phyloP scores from a whole-genome alignment of 768 basidiomycete species.

The Glaciozyma antarctica region DNA sequence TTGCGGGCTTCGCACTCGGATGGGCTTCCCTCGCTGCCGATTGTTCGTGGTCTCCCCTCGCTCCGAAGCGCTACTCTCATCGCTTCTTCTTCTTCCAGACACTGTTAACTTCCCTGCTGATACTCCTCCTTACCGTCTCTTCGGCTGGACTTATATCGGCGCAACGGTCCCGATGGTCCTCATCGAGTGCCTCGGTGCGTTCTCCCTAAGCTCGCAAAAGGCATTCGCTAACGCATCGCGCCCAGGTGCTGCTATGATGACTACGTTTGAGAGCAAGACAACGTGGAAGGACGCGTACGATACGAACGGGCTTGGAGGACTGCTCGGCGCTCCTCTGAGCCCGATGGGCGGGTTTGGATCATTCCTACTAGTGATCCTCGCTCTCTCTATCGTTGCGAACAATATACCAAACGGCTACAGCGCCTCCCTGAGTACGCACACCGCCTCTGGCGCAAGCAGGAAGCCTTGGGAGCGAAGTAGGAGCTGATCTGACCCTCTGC shows the following conservation, averaged over 20 bases:
- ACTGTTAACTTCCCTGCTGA: slow-evolving; percentile 43
- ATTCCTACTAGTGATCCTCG: slow-evolving; percentile 47
- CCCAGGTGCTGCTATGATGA: slow-evolving; percentile 36
- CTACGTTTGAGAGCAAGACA: slow-evolving; percentile 39
- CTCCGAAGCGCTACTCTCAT: neutral
- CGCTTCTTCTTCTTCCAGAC: slow-evolving; percentile 23
- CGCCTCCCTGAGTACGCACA: neutral
- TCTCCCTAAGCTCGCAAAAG: slow-evolving; percentile 14
- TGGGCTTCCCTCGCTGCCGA: slow-evolving; percentile 43
- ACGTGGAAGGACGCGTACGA: slow-evolving; percentile 42
- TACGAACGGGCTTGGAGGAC: slow-evolving; percentile 43
- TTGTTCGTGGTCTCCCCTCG: slow-evolving; percentile 20
- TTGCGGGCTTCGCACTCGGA: slow-evolving; percentile 42
- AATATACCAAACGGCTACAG: slow-evolving; percentile 32
- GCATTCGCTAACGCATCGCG: neutral
- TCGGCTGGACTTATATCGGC: neutral
- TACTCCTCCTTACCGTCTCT: neutral
- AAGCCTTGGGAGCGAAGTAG: neutral
- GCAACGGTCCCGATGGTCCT: slow-evolving; percentile 36
- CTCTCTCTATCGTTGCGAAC: slow-evolving; percentile 42
- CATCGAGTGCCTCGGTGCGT: slow-evolving; percentile 47
- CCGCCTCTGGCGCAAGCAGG: too few relatives aligned
- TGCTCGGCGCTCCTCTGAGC: slow-evolving; percentile 43
- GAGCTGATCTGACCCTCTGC: neutral
- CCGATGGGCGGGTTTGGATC: slow-evolving; percentile 44